A percentile compares a stretch with the other conserved stretches of the same genome.
These are phyloP conservation scores for Stereum hirsutum DNA, from an alignment of 1,284 basidiomycete species.

Conservation along the genomic window DNA sequence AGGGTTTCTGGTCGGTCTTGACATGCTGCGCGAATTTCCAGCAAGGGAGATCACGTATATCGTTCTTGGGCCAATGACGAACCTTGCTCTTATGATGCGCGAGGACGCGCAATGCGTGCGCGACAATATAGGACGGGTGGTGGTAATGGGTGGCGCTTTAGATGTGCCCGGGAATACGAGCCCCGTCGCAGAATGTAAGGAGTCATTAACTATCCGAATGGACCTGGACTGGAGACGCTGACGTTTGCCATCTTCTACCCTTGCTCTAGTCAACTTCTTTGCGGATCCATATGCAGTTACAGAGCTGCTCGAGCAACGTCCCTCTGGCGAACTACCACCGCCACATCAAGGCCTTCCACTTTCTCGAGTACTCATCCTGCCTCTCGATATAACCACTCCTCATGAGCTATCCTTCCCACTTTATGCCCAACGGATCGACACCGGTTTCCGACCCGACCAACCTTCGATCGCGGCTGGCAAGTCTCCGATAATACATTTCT, in stretches of 20 bases:
- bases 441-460: conserved; percentile 35
- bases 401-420: conserved; percentile 71
- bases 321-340: conserved; percentile 12
- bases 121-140: conserved; percentile 63
- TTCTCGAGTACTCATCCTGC: conserved; percentile 61
- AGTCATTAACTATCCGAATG: not conserved
- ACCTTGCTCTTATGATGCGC: conserved; percentile 65
- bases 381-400: conserved; percentile 74
- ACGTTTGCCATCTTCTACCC: no score
- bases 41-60: conserved; percentile 73
- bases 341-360: conserved; percentile 36
- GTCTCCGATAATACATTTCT: conserved; percentile 61
- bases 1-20: conserved; percentile 59
- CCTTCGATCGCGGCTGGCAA: conserved; percentile 39
- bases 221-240: no score
- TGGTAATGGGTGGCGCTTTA: conserved; percentile 95
- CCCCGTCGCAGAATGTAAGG: conserved; percentile 70
- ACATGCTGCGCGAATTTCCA: conserved; percentile 52
- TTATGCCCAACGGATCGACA: conserved; percentile 48
- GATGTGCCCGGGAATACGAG: conserved; percentile 90
- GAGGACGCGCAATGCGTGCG: conserved; percentile 45
- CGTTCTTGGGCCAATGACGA: conserved; percentile 84
- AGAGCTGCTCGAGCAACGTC: conserved; percentile 40
- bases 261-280: conserved; percentile 81
- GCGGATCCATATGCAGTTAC: conserved; percentile 86